These are phyloP conservation scores for Globisporangium iwayamae DNA, from an alignment of 352 stramenopile species.

Conservation along the genomic window DNA sequence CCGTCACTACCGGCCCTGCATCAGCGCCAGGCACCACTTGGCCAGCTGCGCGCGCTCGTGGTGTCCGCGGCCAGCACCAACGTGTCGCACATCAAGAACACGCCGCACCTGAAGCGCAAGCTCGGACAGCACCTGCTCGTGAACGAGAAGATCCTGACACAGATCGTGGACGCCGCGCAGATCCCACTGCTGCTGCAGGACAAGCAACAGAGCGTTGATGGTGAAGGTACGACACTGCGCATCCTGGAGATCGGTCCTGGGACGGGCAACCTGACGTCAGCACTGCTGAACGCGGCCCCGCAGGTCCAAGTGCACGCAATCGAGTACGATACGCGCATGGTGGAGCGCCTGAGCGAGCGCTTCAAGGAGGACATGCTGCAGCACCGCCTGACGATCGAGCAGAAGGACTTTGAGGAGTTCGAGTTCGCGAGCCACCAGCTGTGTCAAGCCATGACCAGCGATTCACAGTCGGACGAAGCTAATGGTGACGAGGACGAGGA, in stretches of 20 bases:
- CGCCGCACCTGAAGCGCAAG: conserved; percentile 77
- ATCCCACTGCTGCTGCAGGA: conserved; percentile 30
- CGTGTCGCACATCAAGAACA: conserved; percentile 47
- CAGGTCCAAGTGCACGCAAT: conserved; percentile 59
- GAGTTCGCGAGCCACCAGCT: conserved; percentile 25
- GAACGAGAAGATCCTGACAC: conserved; percentile 49
- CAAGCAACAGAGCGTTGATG: conserved; percentile 15
- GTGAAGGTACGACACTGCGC: conserved; percentile 20
- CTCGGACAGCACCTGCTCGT: conserved; percentile 81
- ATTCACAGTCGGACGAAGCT: not conserved
- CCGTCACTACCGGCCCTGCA: too few relatives aligned
- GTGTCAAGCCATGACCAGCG: not conserved
- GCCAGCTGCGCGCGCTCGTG: not conserved
- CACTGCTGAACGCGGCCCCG: conserved; percentile 45
- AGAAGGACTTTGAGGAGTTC: conserved; percentile 45
- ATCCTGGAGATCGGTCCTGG: conserved; percentile 84
- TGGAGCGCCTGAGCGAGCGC: conserved; percentile 57
- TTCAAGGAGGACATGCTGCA: conserved; percentile 31
- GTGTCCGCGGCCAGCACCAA: conserved; percentile 11
- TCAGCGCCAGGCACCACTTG: not conserved
- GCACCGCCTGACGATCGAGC: conserved; percentile 29
- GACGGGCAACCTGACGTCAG: conserved; percentile 84
- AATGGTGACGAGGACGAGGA: not conserved
- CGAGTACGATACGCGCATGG: conserved; percentile 78
- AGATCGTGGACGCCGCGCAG: conserved; percentile 61